Evolutionary conservation across 352 stramenopile genomes (phyloP).

Genomic region (Vaucheria bursata): DNA sequence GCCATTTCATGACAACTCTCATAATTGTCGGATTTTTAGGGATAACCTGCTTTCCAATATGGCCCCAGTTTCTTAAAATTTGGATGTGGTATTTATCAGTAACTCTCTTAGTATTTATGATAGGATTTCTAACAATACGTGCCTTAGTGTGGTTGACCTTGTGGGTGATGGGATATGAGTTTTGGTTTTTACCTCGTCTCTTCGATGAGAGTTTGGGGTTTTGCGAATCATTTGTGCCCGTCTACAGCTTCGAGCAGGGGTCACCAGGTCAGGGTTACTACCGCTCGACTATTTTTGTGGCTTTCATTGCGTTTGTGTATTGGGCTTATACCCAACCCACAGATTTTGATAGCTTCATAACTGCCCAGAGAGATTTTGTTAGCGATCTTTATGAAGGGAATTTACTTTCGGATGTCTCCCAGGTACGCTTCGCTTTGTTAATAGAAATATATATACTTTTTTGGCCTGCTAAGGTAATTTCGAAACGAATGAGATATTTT

Average conservation of each 20-base stretch:
- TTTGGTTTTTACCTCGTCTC: conserved; percentile 97
- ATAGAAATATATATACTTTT: too few species aligned
- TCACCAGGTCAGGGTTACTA: conserved; percentile 85
- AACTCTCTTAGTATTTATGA: conserved; percentile 95
- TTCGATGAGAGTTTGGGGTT: conserved; percentile 97
- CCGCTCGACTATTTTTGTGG: conserved; percentile 74
- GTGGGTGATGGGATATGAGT: conserved; percentile 89
- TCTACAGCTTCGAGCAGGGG: conserved; percentile 55
- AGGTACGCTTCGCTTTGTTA: too few species aligned
- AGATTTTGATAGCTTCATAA: conserved; percentile 98
- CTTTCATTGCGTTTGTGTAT: conserved; percentile 87
- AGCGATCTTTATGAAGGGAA: conserved; percentile 98
- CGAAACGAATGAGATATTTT: too few species aligned
- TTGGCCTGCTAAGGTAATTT: too few species aligned
- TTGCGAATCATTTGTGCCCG: conserved; percentile 91
- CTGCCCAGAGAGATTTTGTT: conserved; percentile 96
- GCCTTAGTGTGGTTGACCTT: conserved; percentile 90
- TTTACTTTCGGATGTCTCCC: conserved; percentile 91
- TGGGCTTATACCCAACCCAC: conserved; percentile 97
- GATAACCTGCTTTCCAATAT: conserved; percentile 97
- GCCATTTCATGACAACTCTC: conserved; percentile 89
- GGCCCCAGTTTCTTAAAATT: conserved; percentile 93
- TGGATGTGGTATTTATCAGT: conserved; percentile 97
- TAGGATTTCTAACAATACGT: conserved; percentile 87
- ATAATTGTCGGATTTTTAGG: conserved; percentile 93